Percentiles rank a stretch among this genome's conserved stretches.
These are phyloP conservation scores for Candida morakotiae DNA, from an alignment of 805 yeast species.

Conservation along the genomic window DNA sequence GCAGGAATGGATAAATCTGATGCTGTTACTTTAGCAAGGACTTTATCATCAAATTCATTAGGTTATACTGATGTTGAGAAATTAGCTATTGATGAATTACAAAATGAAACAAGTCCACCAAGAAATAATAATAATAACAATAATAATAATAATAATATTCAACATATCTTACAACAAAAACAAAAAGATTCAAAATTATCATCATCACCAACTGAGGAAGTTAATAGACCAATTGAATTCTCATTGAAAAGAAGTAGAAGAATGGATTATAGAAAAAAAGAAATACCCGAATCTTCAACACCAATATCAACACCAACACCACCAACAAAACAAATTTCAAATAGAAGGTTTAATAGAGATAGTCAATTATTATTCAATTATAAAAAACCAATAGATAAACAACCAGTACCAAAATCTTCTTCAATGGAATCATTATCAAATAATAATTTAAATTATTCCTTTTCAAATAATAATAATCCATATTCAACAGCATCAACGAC, in stretches of 20 bases:
- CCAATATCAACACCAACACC: background rate
- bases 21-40: constrained; percentile 78
- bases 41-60: constrained; percentile 66
- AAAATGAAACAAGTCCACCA: constrained; percentile 5
- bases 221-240: constrained; percentile 3
- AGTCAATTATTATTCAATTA: constrained; percentile 36
- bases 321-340: background rate
- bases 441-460: too few relatives aligned
- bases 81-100: constrained; percentile 34
- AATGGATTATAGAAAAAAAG: constrained; percentile 34
- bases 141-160: constrained; percentile 8
- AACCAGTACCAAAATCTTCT: background rate
- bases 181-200: constrained; percentile 11
- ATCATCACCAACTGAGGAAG: background rate
- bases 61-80: constrained; percentile 52
- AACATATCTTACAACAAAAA: constrained; percentile 15
- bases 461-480: background rate
- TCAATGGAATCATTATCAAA: background rate
- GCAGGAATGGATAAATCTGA: constrained; percentile 79
- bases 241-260: constrained; percentile 28
- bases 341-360: constrained; percentile 9
- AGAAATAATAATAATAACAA: constrained; percentile 1
- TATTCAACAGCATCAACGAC: constrained; percentile 3
- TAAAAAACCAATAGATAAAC: constrained; percentile 19
- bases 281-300: constrained; percentile 6